These are phyloP conservation scores for Logfia minima DNA, from an alignment of 129 eudicot genomes.

Conservation along the genomic window DNA sequence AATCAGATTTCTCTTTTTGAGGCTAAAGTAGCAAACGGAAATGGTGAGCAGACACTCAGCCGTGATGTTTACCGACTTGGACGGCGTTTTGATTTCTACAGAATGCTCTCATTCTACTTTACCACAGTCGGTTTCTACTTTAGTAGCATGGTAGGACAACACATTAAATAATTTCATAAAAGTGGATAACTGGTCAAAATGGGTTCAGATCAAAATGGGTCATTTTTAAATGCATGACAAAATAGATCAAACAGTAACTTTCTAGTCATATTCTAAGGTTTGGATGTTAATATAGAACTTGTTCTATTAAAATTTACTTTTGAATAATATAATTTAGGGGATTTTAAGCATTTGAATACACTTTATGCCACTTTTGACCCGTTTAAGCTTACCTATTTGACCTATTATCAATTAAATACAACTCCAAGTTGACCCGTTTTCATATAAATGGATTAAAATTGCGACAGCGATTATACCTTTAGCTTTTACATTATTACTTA, in stretches of 20 bases:
- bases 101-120: slow-evolving; percentile 91
- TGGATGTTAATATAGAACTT: neutral
- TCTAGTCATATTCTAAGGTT: slow-evolving; percentile 1
- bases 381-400: neutral
- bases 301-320: neutral
- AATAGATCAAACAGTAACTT: too few relatives aligned
- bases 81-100: slow-evolving; percentile 83
- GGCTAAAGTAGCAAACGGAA: slow-evolving; percentile 96
- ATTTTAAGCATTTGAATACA: slow-evolving; percentile 3
- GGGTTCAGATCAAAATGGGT: slow-evolving; percentile 11
- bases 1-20: slow-evolving; percentile 92
- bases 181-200: neutral
- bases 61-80: slow-evolving; percentile 96
- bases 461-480: slow-evolving; percentile 1
- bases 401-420: neutral
- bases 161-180: neutral
- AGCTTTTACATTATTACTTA: slow-evolving; percentile 17
- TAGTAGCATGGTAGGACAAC: slow-evolving; percentile 82
- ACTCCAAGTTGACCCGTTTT: neutral
- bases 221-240: neutral
- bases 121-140: slow-evolving; percentile 98
- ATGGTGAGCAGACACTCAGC: slow-evolving; percentile 97
- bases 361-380: neutral
- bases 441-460: neutral
- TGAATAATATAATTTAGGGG: slow-evolving; percentile 1